Evolutionary conservation across 768 basidiomycete species (phyloP).

Genomic region (Tulasnella sp.): DNA sequence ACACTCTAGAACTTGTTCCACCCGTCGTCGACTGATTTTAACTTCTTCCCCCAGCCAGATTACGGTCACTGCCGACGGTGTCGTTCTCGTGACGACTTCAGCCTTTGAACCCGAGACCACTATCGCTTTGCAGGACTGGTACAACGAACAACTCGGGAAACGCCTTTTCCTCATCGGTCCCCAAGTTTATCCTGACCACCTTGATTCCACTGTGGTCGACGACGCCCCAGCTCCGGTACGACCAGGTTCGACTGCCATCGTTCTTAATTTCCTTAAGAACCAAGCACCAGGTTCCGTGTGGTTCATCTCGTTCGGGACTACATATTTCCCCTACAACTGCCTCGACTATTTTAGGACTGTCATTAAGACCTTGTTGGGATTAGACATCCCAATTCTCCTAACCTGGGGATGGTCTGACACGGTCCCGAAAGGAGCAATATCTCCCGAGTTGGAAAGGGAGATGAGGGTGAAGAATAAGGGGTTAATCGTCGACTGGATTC

Average conservation of each 20-base stretch:
- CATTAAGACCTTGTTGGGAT: neutral
- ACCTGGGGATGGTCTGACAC: constrained; percentile 1
- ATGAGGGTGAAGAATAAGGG: neutral
- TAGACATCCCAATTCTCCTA: neutral
- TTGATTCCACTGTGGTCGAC: neutral
- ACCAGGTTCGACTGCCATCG: neutral
- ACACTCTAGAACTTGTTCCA: neutral
- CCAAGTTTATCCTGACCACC: neutral
- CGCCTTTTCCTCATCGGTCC: constrained; percentile 13
- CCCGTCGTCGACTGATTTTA: neutral
- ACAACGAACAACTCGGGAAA: neutral
- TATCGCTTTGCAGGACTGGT: neutral
- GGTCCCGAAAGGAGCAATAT: neutral
- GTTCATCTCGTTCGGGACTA: constrained; percentile 16
- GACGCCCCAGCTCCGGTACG: neutral
- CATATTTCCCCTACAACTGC: constrained; percentile 9
- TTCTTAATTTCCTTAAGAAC: constrained; percentile 6
- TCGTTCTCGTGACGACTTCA: neutral
- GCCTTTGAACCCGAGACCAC: constrained; percentile 12
- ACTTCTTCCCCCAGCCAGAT: neutral
- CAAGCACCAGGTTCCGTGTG: constrained; percentile 4
- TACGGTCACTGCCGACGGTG: neutral
- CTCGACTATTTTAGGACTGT: neutral
- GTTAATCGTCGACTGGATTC: constrained; percentile 13
- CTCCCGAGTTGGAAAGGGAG: neutral